These are phyloP conservation scores for Metschnikowia drakensbergensis DNA, from an alignment of 805 yeast genomes.

Conservation along the genomic window DNA sequence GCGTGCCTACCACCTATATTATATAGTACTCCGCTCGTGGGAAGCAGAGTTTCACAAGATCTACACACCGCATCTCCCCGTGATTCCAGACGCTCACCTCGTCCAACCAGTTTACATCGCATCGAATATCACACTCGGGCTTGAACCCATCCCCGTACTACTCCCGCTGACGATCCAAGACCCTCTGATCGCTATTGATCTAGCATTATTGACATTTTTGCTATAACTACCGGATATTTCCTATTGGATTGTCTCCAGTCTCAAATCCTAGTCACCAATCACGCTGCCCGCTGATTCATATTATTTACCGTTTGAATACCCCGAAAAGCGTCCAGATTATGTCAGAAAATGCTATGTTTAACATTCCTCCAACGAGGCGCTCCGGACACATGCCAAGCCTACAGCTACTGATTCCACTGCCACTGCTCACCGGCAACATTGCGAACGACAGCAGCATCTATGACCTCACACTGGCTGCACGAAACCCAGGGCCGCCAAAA, in stretches of 20 bases:
- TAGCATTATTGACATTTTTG: background rate
- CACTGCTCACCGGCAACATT: constrained; percentile 15
- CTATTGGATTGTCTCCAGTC: background rate
- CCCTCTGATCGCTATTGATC: background rate
- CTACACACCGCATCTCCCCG: too few species aligned
- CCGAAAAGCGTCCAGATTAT: constrained; percentile 1
- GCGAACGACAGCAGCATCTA: background rate
- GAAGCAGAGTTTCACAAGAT: background rate
- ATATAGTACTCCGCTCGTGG: background rate
- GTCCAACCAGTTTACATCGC: too few species aligned
- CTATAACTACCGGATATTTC: background rate
- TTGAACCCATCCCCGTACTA: too few species aligned
- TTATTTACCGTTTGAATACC: background rate
- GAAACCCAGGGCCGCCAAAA: constrained; percentile 1
- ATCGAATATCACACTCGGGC: too few species aligned
- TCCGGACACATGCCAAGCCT: constrained; percentile 21
- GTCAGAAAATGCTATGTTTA: constrained; percentile 28
- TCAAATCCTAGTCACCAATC: background rate
- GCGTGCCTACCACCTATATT: background rate
- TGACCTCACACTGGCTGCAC: constrained; percentile 1
- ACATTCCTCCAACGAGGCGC: constrained; percentile 30
- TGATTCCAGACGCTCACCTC: too few species aligned
- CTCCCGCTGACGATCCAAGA: background rate
- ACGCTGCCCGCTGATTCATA: background rate
- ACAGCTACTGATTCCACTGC: constrained; percentile 29